Percentiles rank a stretch among this genome's conserved stretches.
phyloP scores from a whole-genome alignment of 306 rosid genomes.

The Dryas alaskensis region DNA sequence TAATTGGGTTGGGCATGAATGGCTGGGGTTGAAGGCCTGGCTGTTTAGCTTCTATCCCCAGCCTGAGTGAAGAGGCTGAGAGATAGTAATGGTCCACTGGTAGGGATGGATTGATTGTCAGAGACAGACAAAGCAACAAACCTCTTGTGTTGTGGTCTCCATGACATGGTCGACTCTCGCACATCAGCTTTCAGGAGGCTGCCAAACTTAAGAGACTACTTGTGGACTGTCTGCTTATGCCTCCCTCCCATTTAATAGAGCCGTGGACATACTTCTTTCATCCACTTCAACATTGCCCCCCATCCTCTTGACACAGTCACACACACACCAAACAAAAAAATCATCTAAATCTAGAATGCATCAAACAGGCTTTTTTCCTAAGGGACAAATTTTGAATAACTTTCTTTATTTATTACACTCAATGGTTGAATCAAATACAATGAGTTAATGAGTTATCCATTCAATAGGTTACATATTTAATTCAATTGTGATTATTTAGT shows the following conservation, averaged over 20 bases:
- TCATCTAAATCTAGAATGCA: slow-evolving; percentile 11
- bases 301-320: slow-evolving; percentile 44
- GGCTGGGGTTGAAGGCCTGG: slow-evolving; percentile 39
- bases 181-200: slow-evolving; percentile 8
- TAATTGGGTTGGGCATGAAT: slow-evolving; percentile 5
- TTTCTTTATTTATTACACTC: no score
- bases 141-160: slow-evolving; percentile 50
- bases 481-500: no score
- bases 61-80: slow-evolving; percentile 1
- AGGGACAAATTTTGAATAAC: no score
- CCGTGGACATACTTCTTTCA: slow-evolving; percentile 31
- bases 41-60: slow-evolving; percentile 25
- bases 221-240: slow-evolving; percentile 29
- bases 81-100: slow-evolving; percentile 28
- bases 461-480: no score
- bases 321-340: slow-evolving; percentile 43
- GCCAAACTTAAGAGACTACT: slow-evolving; percentile 4
- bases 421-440: no score
- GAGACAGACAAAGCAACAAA: slow-evolving; percentile 44
- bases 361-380: no score
- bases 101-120: slow-evolving; percentile 30
- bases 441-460: no score
- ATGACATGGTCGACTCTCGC: slow-evolving; percentile 20
- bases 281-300: slow-evolving; percentile 49
- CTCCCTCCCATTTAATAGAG: slow-evolving; percentile 11